Evolutionary conservation across 1,284 basidiomycete genomes (phyloP), one percentile per base, ranked within the genome.

Genomic region (Xerocomus minutiporus): DNA sequence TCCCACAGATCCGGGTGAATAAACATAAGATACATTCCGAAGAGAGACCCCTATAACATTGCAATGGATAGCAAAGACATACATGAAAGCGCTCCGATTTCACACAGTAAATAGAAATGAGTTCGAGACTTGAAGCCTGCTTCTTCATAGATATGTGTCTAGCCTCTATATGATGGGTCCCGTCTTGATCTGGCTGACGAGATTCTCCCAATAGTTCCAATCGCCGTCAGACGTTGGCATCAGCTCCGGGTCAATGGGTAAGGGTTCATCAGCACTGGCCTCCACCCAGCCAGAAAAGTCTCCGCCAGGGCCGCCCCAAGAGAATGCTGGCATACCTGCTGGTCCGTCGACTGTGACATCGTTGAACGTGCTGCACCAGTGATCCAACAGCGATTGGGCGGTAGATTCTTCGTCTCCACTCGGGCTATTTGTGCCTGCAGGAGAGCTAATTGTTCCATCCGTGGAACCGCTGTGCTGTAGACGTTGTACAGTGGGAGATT

Each of bases 131-230:
- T 35, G 47, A 52, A 55, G 42, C 46, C 40, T 44, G 48, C 50
- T 57, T 59, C 54, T 46, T 48, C 42, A 44, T 43, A 34, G 28
- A 51, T 6, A 46, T 28, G 6, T 51, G 42, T 38, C 46, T 50
- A 32, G 26, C 32, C 47, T 60, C 56, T 69, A 71, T 32, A 69
- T 23, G 29, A 64, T 48, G 26, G 68, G 52, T 8, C 66, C 79
- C 43, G 79, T 78, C 54, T 85, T 83, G 53, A 90, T 86, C 61
- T 87, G 84, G 61, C 82, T 86, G 13, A 91, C 85, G 55, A 91
- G 67, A 31, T 80, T 82, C 67, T 91, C 88, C 88, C 88, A 91
- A 61, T 91, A 91, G 56, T 74, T 82, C 80, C 84, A 88, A 68
- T 91, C 88, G 28, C 82, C 82, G 57, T 87, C 86, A 40, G 80